Evolutionary conservation across 1,139 yeast genomes (phyloP).

Genomic region (Kluyveromyces sp.): DNA sequence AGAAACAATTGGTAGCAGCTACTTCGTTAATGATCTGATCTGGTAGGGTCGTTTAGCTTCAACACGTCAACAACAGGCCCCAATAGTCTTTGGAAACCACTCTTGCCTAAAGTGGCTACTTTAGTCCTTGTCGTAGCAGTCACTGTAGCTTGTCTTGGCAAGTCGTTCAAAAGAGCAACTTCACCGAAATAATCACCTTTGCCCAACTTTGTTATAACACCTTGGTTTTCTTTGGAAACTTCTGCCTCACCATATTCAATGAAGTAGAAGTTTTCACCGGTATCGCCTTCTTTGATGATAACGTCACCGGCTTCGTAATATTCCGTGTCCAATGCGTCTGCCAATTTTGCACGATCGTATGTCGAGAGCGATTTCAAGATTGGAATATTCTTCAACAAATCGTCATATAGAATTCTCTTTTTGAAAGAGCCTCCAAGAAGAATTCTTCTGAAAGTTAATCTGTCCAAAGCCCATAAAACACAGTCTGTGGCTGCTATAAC

Average conservation of each 20-base stretch:
- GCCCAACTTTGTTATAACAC: slow-evolving; percentile 50
- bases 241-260: slow-evolving; percentile 84
- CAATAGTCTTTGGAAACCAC: slow-evolving; percentile 85
- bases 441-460: slow-evolving; percentile 87
- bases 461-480: slow-evolving; percentile 86
- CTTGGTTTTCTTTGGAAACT: slow-evolving; percentile 50
- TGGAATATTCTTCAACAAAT: slow-evolving; percentile 79
- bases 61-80: slow-evolving; percentile 88
- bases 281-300: slow-evolving; percentile 81
- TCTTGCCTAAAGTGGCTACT: slow-evolving; percentile 84
- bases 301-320: slow-evolving; percentile 62
- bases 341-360: slow-evolving; percentile 83
- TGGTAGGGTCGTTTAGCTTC: slow-evolving; percentile 74
- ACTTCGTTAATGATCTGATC: slow-evolving; percentile 5
- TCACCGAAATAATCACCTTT: slow-evolving; percentile 97
- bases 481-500: slow-evolving; percentile 68
- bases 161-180: slow-evolving; percentile 81
- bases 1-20: neutral
- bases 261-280: slow-evolving; percentile 84
- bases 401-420: slow-evolving; percentile 86
- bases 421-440: slow-evolving; percentile 83
- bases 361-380: slow-evolving; percentile 63
- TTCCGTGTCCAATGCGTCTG: slow-evolving; percentile 87
- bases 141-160: slow-evolving; percentile 93
- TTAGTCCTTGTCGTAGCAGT: slow-evolving; percentile 67